A percentile compares a stretch with the other conserved stretches of the same genome.
Evolutionary conservation across 1,284 basidiomycete species (phyloP).

Genomic region (Retiboletus flavoniger): DNA sequence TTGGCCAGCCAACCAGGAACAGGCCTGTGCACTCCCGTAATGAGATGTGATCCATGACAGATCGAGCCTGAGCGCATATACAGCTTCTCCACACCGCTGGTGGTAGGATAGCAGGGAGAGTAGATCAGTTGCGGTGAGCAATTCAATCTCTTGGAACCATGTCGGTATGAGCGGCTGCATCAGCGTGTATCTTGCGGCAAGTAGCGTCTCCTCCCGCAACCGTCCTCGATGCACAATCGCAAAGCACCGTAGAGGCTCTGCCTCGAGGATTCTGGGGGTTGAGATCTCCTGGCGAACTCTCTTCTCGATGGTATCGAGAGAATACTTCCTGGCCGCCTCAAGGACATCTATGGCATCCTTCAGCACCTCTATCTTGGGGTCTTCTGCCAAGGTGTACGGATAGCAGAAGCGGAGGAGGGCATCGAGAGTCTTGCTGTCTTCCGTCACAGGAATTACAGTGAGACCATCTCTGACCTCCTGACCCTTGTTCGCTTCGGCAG

Average conservation of each 20-base stretch:
- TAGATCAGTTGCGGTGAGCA: neutral
- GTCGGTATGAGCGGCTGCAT: neutral
- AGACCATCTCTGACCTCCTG: slow-evolving; percentile 6
- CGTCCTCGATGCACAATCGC: neutral
- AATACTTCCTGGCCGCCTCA: slow-evolving; percentile 15
- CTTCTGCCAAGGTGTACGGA: slow-evolving; percentile 22
- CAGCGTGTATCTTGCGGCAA: neutral
- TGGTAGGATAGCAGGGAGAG: slow-evolving; percentile 1
- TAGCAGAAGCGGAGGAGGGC: slow-evolving; percentile 31
- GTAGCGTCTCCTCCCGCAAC: neutral
- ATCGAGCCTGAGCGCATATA: slow-evolving; percentile 3
- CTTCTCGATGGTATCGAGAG: slow-evolving; percentile 10
- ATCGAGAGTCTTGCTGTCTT: slow-evolving; percentile 13
- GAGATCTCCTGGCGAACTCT: slow-evolving; percentile 14
- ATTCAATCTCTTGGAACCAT: neutral
- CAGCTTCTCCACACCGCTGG: slow-evolving; percentile 13
- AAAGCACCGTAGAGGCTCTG: neutral
- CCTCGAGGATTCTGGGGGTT: neutral
- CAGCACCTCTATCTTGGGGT: slow-evolving; percentile 13
- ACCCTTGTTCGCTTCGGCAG: neutral
- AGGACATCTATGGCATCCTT: slow-evolving; percentile 9
- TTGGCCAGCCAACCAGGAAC: slow-evolving; percentile 6
- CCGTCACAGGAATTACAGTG: slow-evolving; percentile 24
- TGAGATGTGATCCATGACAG: slow-evolving; percentile 6
- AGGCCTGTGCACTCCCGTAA: neutral